Evolutionary conservation across 1,139 yeast genomes (phyloP).

Genomic region (Petasospora rhodanensis): DNA sequence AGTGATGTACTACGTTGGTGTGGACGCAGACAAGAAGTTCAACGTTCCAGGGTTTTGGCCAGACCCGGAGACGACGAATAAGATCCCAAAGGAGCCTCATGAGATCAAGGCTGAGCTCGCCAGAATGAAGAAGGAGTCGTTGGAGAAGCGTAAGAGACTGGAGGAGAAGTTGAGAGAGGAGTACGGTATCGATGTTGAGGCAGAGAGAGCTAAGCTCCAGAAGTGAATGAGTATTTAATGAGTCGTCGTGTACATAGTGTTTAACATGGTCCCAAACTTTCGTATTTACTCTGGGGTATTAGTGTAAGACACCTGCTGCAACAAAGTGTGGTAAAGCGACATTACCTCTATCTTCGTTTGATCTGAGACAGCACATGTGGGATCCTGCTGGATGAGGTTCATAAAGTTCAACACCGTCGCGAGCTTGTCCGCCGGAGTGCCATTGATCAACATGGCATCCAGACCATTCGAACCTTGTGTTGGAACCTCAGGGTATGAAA

Average conservation of each 20-base stretch:
- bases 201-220: conserved; percentile 32
- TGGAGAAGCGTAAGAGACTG: conserved; percentile 66
- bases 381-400: conserved; percentile 9
- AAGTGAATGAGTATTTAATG: conserved; percentile 2
- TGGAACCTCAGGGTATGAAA: too few relatives aligned
- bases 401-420: conserved; percentile 9
- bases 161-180: conserved; percentile 68
- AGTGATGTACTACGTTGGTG: conserved; percentile 89
- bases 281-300: conserved; percentile 1
- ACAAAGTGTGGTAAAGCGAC: conserved; percentile 4
- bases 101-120: conserved; percentile 91
- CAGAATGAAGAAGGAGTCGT: conserved; percentile 69
- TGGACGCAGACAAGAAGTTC: conserved; percentile 82
- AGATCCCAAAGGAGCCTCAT: conserved; percentile 88
- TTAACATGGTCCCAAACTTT: conserved; percentile 1
- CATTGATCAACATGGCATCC: too few relatives aligned
- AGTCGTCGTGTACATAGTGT: conserved; percentile 6
- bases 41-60: conserved; percentile 98
- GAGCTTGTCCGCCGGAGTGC: conserved; percentile 4
- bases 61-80: conserved; percentile 85
- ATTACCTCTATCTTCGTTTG: conserved; percentile 10
- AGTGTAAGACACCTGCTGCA: conserved; percentile 3
- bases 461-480: too few relatives aligned
- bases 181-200: conserved; percentile 54
- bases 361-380: conserved; percentile 6